Percentiles rank a stretch among this genome's conserved stretches.
Evolutionary conservation across 148 eudicot species (phyloP).

Genomic region (Chenopodium quinoa): DNA sequence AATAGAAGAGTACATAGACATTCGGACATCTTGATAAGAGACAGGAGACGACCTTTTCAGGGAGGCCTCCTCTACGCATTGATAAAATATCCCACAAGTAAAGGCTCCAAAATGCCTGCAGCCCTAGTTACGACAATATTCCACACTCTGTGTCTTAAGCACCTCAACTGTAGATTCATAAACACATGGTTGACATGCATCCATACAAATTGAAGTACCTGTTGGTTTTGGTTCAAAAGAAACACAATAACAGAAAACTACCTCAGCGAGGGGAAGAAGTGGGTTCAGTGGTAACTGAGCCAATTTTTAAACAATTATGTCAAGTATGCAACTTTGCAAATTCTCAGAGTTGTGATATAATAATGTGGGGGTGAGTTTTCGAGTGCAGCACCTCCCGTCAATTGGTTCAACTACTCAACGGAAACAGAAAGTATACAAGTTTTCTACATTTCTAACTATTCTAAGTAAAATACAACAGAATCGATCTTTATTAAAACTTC

Average conservation of each 20-base stretch:
- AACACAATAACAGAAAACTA: neutral
- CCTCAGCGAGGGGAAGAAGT: neutral
- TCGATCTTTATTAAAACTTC: neutral
- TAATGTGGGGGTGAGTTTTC: neutral
- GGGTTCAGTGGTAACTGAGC: neutral
- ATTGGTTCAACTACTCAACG: constrained; percentile 8
- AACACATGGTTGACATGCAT: neutral
- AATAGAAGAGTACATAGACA: neutral
- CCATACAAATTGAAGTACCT: neutral
- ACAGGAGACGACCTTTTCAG: neutral
- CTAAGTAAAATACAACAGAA: constrained; percentile 16
- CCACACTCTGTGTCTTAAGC: neutral
- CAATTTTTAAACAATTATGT: neutral
- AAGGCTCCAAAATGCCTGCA: neutral
- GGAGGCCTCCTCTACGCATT: no score
- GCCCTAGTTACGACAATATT: neutral
- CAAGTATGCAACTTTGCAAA: constrained; percentile 1
- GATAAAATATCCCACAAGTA: neutral
- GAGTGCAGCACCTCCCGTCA: constrained; percentile 7
- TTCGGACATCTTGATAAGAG: neutral
- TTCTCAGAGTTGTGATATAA: neutral
- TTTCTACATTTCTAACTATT: constrained; percentile 8
- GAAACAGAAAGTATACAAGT: neutral
- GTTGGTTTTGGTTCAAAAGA: neutral
- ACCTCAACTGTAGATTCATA: neutral